A percentile compares a stretch with the other conserved stretches of the same genome.
phyloP scores from a whole-genome alignment of 805 yeast genomes.

The Grigorovia transvaalensis region DNA sequence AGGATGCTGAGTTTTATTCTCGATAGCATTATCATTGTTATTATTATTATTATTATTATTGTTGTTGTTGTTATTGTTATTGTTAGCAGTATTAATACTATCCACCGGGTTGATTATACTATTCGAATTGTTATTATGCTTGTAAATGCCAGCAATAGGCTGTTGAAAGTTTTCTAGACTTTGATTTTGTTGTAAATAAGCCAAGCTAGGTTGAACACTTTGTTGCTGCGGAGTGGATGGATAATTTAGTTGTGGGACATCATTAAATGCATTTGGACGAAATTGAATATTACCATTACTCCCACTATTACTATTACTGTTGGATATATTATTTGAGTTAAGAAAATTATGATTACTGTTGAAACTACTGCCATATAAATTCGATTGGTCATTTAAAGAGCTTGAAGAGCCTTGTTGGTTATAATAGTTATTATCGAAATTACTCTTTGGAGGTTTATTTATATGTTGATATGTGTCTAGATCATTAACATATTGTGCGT shows the following conservation, averaged over 20 bases:
- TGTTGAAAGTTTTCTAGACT: slow-evolving; percentile 15
- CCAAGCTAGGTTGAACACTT: background rate
- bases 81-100: slow-evolving; percentile 4
- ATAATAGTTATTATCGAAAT: slow-evolving; percentile 30
- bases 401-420: slow-evolving; percentile 31
- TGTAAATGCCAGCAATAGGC: slow-evolving; percentile 16
- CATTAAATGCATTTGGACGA: slow-evolving; percentile 17
- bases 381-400: slow-evolving; percentile 26
- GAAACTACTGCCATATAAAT: slow-evolving; percentile 1
- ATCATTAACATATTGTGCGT: slow-evolving; percentile 6
- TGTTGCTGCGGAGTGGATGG: slow-evolving; percentile 22
- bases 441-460: slow-evolving; percentile 28
- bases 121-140: slow-evolving; percentile 23
- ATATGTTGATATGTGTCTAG: slow-evolving; percentile 13
- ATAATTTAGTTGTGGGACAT: slow-evolving; percentile 22
- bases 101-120: slow-evolving; percentile 7
- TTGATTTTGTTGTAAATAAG: background rate
- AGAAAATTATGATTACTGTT: background rate
- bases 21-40: slow-evolving; percentile 1
- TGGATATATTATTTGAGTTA: background rate
- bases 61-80: slow-evolving; percentile 4
- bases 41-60: slow-evolving; percentile 2
- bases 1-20: slow-evolving; percentile 8
- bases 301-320: background rate
- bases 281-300: slow-evolving; percentile 7